These are phyloP conservation scores for Termitomyces sp. DNA, from an alignment of 768 basidiomycete genomes.

Conservation along the genomic window DNA sequence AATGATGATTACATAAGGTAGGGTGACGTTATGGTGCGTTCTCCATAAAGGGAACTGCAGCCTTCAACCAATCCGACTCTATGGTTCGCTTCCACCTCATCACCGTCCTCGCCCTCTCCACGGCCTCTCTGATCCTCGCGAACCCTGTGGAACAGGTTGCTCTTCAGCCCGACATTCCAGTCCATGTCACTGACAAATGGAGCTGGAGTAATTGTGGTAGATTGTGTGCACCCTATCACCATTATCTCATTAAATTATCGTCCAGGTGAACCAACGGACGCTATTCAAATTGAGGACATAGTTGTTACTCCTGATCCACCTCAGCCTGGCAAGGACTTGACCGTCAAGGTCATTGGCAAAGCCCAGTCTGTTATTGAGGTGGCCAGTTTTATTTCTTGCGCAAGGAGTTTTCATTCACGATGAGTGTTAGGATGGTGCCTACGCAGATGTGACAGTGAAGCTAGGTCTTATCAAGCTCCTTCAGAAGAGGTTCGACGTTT, in stretches of 20 bases:
- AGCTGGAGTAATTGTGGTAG: slow-evolving; percentile 71
- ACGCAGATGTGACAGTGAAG: slow-evolving; percentile 87
- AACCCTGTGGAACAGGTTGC: slow-evolving; percentile 22
- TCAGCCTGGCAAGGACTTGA: slow-evolving; percentile 79
- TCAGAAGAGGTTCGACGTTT: slow-evolving; percentile 79
- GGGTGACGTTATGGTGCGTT: slow-evolving; percentile 8
- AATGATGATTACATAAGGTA: slow-evolving; percentile 10
- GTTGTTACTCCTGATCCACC: slow-evolving; percentile 84
- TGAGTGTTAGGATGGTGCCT: slow-evolving; percentile 74
- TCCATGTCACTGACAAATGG: slow-evolving; percentile 51
- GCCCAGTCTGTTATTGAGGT: slow-evolving; percentile 62
- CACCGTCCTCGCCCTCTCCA: slow-evolving; percentile 19
- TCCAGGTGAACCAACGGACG: slow-evolving; percentile 42
- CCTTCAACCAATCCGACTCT: slow-evolving; percentile 6
- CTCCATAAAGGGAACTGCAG: slow-evolving; percentile 16
- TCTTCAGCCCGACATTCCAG: slow-evolving; percentile 20
- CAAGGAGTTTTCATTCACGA: neutral
- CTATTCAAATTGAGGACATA: slow-evolving; percentile 69
- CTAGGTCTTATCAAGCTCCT: slow-evolving; percentile 92
- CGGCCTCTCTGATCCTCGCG: slow-evolving; percentile 17
- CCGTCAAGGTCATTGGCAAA: slow-evolving; percentile 71
- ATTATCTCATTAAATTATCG: slow-evolving; percentile 7
- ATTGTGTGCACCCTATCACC: slow-evolving; percentile 20
- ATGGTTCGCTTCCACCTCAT: slow-evolving; percentile 23
- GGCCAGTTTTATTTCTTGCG: neutral